A percentile compares a stretch with the other conserved stretches of the same genome.
Conservation (phyloP, 257 asterid genomes). For the Solanum tarapatanum region DNA sequence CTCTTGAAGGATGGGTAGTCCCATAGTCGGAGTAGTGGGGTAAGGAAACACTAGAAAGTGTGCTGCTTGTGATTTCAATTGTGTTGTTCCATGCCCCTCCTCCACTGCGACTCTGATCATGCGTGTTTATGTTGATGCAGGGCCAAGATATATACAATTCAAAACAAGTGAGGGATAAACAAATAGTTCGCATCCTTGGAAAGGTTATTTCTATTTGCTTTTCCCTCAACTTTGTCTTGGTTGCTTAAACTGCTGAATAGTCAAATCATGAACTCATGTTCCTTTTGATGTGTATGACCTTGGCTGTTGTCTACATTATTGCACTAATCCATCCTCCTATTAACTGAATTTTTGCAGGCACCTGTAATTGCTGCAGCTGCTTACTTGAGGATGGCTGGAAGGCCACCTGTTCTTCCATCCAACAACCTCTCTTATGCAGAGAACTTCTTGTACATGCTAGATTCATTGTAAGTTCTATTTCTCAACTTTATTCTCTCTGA, state of each 20-base stretch:
- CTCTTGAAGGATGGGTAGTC: background rate
- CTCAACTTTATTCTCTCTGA: background rate
- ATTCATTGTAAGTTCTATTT: conserved; percentile 63
- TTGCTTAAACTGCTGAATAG: background rate
- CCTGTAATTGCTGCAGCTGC: conserved; percentile 99
- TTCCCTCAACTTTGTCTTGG: background rate
- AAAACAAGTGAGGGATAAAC: conserved; percentile 89
- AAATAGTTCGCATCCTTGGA: conserved; percentile 84
- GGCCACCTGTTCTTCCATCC: conserved; percentile 95
- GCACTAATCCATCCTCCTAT: background rate
- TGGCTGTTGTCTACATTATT: background rate
- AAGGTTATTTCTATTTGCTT: conserved; percentile 34
- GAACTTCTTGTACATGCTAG: conserved; percentile 98
- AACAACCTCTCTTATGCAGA: conserved; percentile 81
- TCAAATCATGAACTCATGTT: background rate
- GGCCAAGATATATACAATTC: conserved; percentile 79
- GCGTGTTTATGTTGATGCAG: conserved; percentile 19
- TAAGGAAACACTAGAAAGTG: background rate
- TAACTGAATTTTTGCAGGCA: conserved; percentile 37
- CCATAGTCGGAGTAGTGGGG: background rate
- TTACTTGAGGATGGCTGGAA: conserved; percentile 96
- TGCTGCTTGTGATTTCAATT: background rate
- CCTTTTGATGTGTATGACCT: background rate
- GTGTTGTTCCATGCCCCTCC: background rate
- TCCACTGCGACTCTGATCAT: background rate